Conservation (phyloP, 208 protist genomes). For the Trypanosoma lewisi region DNA sequence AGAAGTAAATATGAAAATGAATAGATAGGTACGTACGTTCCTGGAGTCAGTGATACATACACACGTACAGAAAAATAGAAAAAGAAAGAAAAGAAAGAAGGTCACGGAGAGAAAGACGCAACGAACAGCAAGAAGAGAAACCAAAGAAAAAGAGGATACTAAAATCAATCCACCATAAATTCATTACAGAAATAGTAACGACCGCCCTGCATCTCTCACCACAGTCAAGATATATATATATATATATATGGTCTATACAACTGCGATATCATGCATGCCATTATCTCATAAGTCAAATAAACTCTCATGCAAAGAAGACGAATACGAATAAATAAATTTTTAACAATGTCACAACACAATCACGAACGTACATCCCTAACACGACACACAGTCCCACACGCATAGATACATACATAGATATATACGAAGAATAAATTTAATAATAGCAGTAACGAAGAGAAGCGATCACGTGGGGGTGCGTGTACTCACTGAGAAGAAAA, state of each 20-base stretch:
- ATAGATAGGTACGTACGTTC: too few species aligned
- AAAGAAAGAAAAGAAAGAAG: conserved; percentile 23
- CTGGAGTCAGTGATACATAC: background rate
- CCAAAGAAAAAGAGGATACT: too few species aligned
- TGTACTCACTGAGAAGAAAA: background rate
- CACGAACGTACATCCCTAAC: background rate
- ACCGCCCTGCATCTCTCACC: too few species aligned
- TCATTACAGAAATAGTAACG: too few species aligned
- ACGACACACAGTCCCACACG: background rate
- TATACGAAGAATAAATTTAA: background rate
- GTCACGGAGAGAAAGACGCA: conserved; percentile 1
- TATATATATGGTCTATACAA: too few species aligned
- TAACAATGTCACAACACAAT: background rate
- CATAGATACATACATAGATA: background rate
- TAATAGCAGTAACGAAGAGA: background rate
- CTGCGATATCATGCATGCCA: too few species aligned
- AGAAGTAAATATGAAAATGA: too few species aligned
- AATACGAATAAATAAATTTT: background rate
- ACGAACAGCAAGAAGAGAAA: too few species aligned
- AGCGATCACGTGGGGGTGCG: background rate
- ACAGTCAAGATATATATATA: too few species aligned
- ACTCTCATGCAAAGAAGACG: too few species aligned
- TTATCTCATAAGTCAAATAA: too few species aligned
- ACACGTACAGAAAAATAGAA: conserved; percentile 4
- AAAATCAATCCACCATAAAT: too few species aligned